These are phyloP conservation scores for Trametes cingulata DNA, from an alignment of 768 basidiomycete genomes.

Conservation along the genomic window DNA sequence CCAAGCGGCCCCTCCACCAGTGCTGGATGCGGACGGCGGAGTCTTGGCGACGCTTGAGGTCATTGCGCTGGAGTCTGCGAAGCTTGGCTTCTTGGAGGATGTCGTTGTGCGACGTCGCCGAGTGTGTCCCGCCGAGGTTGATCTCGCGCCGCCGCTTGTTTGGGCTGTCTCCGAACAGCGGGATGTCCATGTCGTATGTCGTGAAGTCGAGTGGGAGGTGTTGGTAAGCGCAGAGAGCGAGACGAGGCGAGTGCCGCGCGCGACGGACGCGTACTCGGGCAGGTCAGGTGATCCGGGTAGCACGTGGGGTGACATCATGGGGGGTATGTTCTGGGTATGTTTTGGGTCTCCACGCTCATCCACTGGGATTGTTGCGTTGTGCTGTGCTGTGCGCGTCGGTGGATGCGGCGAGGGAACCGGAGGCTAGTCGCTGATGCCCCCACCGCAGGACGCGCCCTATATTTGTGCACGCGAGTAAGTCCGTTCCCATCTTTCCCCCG, in stretches of 20 bases:
- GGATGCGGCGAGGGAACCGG: neutral
- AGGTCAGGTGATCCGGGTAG: neutral
- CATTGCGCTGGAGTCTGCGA: conserved; percentile 57
- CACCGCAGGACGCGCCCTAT: neutral
- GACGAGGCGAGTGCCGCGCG: neutral
- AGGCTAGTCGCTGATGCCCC: neutral
- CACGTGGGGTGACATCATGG: conserved; percentile 17
- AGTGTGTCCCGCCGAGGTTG: conserved; percentile 70
- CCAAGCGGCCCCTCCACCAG: conserved; percentile 62
- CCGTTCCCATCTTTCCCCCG: neutral
- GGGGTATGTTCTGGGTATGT: neutral
- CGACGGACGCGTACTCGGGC: conserved; percentile 12
- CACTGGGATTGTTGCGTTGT: no score
- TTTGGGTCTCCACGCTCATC: neutral
- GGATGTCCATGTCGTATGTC: conserved; percentile 18
- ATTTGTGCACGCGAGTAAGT: neutral
- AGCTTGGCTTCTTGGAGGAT: conserved; percentile 66
- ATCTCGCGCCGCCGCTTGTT: conserved; percentile 56
- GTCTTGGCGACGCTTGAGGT: conserved; percentile 55
- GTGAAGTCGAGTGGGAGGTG: neutral
- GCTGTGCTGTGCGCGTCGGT: neutral
- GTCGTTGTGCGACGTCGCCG: conserved; percentile 50
- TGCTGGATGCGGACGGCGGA: conserved; percentile 63
- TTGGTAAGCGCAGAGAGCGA: neutral
- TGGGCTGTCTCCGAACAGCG: conserved; percentile 46